Percentiles rank a stretch among this genome's conserved stretches.
phyloP scores from a whole-genome alignment of 768 basidiomycete species.

The Gyrodon lividus region DNA sequence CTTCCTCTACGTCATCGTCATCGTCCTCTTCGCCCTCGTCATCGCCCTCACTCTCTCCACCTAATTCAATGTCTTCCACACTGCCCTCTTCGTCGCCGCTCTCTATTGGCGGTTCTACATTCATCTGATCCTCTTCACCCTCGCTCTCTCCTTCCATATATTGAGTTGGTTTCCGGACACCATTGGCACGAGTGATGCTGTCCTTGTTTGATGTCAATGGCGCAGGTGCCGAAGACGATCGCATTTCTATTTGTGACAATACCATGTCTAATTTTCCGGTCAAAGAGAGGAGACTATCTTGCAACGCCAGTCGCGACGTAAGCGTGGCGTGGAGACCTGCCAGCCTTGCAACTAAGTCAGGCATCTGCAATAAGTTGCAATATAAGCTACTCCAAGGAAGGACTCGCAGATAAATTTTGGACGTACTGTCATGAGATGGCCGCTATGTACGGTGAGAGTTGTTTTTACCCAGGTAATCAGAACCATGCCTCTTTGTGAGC shows the following conservation, averaged over 20 bases:
- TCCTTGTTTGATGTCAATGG: conserved; percentile 45
- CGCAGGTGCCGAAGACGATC: conserved; percentile 69
- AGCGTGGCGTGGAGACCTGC: conserved; percentile 83
- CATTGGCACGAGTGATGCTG: conserved; percentile 35
- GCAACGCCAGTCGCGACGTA: conserved; percentile 73
- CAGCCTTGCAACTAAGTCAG: conserved; percentile 85
- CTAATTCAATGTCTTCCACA: conserved; percentile 75
- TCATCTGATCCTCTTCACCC: conserved; percentile 58
- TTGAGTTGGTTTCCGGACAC: conserved; percentile 41
- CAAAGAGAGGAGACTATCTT: conserved; percentile 81
- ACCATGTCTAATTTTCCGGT: conserved; percentile 93
- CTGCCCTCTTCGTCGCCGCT: conserved; percentile 70
- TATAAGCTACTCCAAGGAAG: not conserved
- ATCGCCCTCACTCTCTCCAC: conserved; percentile 56
- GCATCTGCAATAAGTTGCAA: conserved; percentile 58
- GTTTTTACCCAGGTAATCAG: conserved; percentile 78
- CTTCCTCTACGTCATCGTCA: conserved; percentile 43
- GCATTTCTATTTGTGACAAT: conserved; percentile 88
- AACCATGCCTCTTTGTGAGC: conserved; percentile 69
- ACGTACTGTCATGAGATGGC: conserved; percentile 91
- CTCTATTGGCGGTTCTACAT: conserved; percentile 60
- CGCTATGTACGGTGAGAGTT: conserved; percentile 81
- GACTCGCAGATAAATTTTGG: not conserved
- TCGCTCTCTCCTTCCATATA: conserved; percentile 85
- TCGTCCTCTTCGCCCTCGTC: conserved; percentile 44